Base-by-base conservation (phyloP, 306 rosid genomes). In the Ormosia semicastrata region DNA sequence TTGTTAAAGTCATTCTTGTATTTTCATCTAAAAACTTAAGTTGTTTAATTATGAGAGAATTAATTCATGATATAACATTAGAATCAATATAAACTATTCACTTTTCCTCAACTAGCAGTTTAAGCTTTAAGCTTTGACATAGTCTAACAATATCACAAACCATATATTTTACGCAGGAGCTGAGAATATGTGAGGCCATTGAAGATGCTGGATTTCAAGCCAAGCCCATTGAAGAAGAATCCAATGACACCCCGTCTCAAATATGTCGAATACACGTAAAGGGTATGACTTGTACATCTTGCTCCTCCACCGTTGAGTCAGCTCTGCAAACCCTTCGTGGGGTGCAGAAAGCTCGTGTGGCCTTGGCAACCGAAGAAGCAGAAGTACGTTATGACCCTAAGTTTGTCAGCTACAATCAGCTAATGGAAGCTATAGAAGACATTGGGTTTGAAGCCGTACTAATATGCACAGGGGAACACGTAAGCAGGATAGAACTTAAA, bases 231-330 rank as follows among this genome's bases (percentile, higher is more conserved):
- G 81, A 85, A 32, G 88, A 85, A 8, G 76, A 80, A 11, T 65
- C 75, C 8, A 81, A 33, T 24, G 82, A 70, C 34, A 66, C 44
- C 17, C 63, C 88, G 1, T 63, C 60, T 54, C 90, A 92, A 79
- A 88, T 87, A 30, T 92, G 97, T 71, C 76, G 93, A 79, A 87
- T 94, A 7, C 88, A 84, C 54, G 69, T 94, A 15, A 77, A 68
- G 4, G 97, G 92, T 73, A 94, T 94, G 97, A 89, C 95, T 46
- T 90, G 98, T 66, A 94, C 89, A 14, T 89, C 98, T 73, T 94
- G 97, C 67, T 87, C 95, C 58, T 82, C 97, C 37, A 88, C 89
- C 3, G 14, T 92, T 9, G 97, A 94, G 74, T 92, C 94, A 58
- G 76, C 86, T 71, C 73, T 94, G 3, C 86, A 81, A 79, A 75